Conservation (phyloP, 495 filamentous ascomycete genomes). For the Aspergillus hancockii region DNA sequence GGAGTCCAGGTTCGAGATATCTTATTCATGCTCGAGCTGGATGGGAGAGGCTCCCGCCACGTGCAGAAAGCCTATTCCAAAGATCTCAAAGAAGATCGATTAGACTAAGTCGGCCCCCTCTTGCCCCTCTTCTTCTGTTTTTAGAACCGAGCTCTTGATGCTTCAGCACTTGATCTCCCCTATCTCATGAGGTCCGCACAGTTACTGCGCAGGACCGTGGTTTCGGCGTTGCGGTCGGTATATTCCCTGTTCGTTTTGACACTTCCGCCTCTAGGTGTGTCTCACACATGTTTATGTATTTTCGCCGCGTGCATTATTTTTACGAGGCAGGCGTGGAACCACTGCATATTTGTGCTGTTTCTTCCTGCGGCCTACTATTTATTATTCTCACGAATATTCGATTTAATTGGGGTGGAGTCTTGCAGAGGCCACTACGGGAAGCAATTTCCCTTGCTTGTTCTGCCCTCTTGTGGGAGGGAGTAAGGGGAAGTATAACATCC, state of each 20-base stretch:
- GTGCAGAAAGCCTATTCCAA: conserved; percentile 48
- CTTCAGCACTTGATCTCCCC: conserved; percentile 7
- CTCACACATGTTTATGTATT: conserved; percentile 1
- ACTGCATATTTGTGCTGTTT: conserved; percentile 21
- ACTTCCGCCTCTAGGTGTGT: conserved; percentile 3
- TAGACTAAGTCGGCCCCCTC: conserved; percentile 26
- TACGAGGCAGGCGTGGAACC: conserved; percentile 1
- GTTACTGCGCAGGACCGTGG: conserved; percentile 32
- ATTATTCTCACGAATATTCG: not conserved
- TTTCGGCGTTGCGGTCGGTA: conserved; percentile 25
- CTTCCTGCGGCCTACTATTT: conserved; percentile 19
- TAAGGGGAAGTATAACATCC: conserved; percentile 1
- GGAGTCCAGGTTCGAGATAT: conserved; percentile 53
- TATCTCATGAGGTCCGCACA: conserved; percentile 16
- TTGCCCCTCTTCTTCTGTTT: conserved; percentile 5
- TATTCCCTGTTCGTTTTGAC: conserved; percentile 13
- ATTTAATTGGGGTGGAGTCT: not conserved
- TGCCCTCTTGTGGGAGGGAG: not conserved
- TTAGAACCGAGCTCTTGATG: conserved; percentile 1
- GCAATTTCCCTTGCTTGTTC: not conserved
- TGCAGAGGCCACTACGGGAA: not conserved
- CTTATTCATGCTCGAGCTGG: conserved; percentile 51
- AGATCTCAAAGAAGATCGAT: conserved; percentile 45
- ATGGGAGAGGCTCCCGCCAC: conserved; percentile 47
- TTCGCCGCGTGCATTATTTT: conserved; percentile 14